Evolutionary conservation across 805 yeast genomes (phyloP), one percentile per base, ranked within the genome.

Genomic region (Hanseniaspora thailandica): DNA sequence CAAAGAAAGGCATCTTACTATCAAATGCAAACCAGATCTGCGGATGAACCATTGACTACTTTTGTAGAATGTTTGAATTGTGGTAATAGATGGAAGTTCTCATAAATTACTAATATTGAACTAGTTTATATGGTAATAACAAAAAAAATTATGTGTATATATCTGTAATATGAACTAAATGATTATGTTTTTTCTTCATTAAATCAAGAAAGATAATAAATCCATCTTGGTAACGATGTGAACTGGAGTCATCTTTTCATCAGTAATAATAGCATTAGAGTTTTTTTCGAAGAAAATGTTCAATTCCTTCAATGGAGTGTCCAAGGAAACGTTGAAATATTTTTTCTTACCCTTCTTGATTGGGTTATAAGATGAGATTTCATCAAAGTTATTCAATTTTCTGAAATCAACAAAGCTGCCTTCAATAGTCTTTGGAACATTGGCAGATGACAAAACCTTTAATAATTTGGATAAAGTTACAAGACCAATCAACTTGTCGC

Each of bases 21-120:
- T 69, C 98, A 93, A 71, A 77, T 93, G 83, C 98, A 93, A 74
- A 93, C 98, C 33, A 77, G 98, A 69, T 86, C 96, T 55, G 98
- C 98, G 19, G 98, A 93, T 78, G 98, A 93, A 70, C 98, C 98
- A 56, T 77, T 93, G 63, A 93, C 98, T 7, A 93, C 98, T 1
- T 93, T 93, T 66, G 93, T 98, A 73, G 89, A 96, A 3, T 93
- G 98, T 72, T 97, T 89, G 63, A 86, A 80, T 59, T 93, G 98
- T 72, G 97, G 97, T 57, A 87, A 93, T 65, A 79, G 97, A 68
- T 93, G 98, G 98, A 93, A 93, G 69, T 93, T 93, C 66, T 85
- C 95, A 31, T 89, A 66, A 60, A 20, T n/a, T n/a, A n/a, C n/a
- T n/a, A n/a, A n/a, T n/a, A n/a, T n/a, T n/a, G n/a, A n/a, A n/a